Evolutionary conservation across 176 grass and related monocot species (phyloP).

Genomic region (Urochloa ruziziensis): DNA sequence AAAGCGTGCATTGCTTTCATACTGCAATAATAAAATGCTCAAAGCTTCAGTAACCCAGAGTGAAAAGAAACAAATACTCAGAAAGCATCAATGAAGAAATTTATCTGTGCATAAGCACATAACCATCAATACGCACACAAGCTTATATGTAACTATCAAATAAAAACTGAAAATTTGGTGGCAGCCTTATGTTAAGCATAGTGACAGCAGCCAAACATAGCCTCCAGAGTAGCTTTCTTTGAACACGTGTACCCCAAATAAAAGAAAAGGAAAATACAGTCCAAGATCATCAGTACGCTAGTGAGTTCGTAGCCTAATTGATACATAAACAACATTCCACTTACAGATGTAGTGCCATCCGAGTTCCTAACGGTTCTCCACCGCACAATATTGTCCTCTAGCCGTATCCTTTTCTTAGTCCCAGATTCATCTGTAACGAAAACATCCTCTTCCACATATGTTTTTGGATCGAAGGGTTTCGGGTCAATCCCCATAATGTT

Average conservation of each 20-base stretch:
- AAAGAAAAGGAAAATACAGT: not conserved
- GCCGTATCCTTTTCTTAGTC: conserved; percentile 78
- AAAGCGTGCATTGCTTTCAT: conserved; percentile 95
- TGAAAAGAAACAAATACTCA: conserved; percentile 1
- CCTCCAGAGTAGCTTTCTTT: not conserved
- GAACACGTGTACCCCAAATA: not conserved
- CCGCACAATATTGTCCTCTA: conserved; percentile 93
- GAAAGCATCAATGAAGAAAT: conserved; percentile 2
- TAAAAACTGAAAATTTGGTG: not conserved
- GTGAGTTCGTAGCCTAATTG: conserved; percentile 2
- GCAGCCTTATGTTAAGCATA: not conserved
- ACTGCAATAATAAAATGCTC: conserved; percentile 45
- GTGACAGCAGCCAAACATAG: conserved; percentile 12
- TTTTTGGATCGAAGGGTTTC: conserved; percentile 90
- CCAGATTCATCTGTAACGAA: conserved; percentile 91
- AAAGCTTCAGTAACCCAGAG: conserved; percentile 21
- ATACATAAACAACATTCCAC: conserved; percentile 32
- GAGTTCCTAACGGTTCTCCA: conserved; percentile 82
- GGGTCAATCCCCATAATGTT: conserved; percentile 97
- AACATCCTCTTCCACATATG: conserved; percentile 89
- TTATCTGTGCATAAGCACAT: conserved; percentile 6
- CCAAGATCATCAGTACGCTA: conserved; percentile 6
- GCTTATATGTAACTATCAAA: not conserved
- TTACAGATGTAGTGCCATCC: conserved; percentile 84
- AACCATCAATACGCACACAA: not conserved